Conservation (phyloP, 2,329 filamentous ascomycete species). For the Pseudogymnoascus sp. region DNA sequence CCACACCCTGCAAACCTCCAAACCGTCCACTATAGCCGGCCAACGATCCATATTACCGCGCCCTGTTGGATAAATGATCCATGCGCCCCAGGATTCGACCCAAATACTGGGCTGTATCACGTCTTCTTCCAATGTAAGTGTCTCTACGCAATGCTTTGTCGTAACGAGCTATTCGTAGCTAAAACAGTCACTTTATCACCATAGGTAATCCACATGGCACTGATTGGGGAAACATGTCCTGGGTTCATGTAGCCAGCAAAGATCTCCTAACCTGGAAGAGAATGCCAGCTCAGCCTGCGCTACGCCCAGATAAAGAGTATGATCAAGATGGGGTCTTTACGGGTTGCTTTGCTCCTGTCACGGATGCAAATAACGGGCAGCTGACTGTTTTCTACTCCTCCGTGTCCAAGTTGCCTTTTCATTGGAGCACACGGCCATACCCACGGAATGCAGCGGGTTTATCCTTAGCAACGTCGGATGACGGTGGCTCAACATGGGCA, state of each 20-base stretch:
- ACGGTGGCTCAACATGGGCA: constrained; percentile 30
- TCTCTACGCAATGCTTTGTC: constrained; percentile 17
- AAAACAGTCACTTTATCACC: constrained; percentile 20
- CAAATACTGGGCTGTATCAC: constrained; percentile 39
- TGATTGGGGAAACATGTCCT: constrained; percentile 34
- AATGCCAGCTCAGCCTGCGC: constrained; percentile 23
- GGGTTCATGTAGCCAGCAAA: constrained; percentile 44
- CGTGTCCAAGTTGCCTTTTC: constrained; percentile 28
- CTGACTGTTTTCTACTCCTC: constrained; percentile 31
- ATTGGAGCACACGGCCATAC: constrained; percentile 31
- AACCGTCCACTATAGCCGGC: background rate
- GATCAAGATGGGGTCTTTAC: constrained; percentile 45
- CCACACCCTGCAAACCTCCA: background rate
- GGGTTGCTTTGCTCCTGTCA: constrained; percentile 40
- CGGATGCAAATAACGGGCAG: constrained; percentile 31
- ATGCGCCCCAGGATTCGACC: constrained; percentile 42
- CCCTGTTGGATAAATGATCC: constrained; percentile 34
- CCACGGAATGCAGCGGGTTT: constrained; percentile 34
- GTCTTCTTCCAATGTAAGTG: constrained; percentile 45
- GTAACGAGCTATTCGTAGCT: background rate
- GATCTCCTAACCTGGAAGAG: constrained; percentile 37
- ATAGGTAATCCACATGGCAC: constrained; percentile 28
- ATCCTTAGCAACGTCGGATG: constrained; percentile 31
- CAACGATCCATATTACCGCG: constrained; percentile 8
- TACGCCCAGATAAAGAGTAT: constrained; percentile 33